Conservation (phyloP, 2,329 filamentous ascomycete species). For the Gnomoniopsis sp. region DNA sequence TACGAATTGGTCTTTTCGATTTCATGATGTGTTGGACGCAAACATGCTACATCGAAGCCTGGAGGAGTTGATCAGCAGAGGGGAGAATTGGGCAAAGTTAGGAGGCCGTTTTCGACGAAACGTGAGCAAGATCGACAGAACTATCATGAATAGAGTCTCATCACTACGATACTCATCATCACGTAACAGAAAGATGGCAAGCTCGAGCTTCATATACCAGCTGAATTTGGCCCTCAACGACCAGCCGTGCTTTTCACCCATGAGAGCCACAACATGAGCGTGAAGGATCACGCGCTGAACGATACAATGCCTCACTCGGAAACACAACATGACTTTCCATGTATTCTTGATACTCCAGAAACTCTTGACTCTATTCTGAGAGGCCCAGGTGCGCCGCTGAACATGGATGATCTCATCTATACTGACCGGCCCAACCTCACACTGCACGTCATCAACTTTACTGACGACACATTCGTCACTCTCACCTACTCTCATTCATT, state of each 20-base stretch:
- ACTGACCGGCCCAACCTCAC: conserved; percentile 42
- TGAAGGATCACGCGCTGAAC: conserved; percentile 39
- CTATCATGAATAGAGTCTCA: neutral
- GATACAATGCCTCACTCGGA: conserved; percentile 30
- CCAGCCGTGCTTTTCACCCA: conserved; percentile 40
- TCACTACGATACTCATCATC: neutral
- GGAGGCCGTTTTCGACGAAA: conserved; percentile 38
- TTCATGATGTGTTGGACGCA: conserved; percentile 44
- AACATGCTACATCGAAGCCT: conserved; percentile 34
- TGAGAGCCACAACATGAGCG: conserved; percentile 28
- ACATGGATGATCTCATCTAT: conserved; percentile 36
- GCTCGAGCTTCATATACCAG: conserved; percentile 31
- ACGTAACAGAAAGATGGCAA: conserved; percentile 18
- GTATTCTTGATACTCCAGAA: conserved; percentile 25
- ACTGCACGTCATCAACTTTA: conserved; percentile 45
- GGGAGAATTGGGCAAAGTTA: conserved; percentile 41
- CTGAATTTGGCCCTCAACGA: conserved; percentile 24
- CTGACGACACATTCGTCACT: conserved; percentile 45
- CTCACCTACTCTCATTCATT: conserved; percentile 45
- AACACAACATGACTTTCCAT: conserved; percentile 23
- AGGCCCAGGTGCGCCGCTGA: conserved; percentile 24
- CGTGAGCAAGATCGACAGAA: neutral
- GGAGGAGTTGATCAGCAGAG: conserved; percentile 34
- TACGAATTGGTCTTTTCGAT: conserved; percentile 34
- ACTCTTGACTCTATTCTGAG: conserved; percentile 25